Conservation (phyloP, 1,284 basidiomycete genomes). For the Crucibulum parvulum region DNA sequence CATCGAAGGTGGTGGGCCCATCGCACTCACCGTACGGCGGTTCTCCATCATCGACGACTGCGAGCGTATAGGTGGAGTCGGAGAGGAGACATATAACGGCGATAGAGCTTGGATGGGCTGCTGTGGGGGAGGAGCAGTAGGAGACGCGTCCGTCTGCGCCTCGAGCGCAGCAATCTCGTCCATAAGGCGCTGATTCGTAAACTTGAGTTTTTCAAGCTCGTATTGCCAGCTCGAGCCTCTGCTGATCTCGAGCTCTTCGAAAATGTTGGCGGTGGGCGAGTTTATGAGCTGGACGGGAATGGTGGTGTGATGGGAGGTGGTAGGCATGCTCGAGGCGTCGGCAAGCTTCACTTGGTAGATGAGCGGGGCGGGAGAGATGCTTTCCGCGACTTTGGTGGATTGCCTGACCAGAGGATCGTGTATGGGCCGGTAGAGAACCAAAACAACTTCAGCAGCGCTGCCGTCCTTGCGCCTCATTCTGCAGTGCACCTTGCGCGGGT, state of each 20-base stretch:
- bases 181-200: conserved; percentile 72
- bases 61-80: not conserved
- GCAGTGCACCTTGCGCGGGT: conserved; percentile 20
- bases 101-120: not conserved
- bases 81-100: not conserved
- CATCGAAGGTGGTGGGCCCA: not conserved
- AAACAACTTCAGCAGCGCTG: conserved; percentile 29
- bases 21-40: not conserved
- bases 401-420: conserved; percentile 26
- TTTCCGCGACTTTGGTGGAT: conserved; percentile 15
- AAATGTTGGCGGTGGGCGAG: conserved; percentile 56
- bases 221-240: conserved; percentile 89
- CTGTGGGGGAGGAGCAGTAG: not conserved
- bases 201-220: conserved; percentile 86
- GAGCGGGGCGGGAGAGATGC: conserved; percentile 39
- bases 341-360: conserved; percentile 42
- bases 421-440: conserved; percentile 46
- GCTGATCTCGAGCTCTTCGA: conserved; percentile 73
- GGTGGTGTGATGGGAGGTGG: not conserved
- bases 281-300: conserved; percentile 26
- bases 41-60: not conserved
- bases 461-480: conserved; percentile 41
- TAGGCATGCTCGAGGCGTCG: conserved; percentile 15
- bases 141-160: conserved; percentile 15
- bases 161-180: conserved; percentile 74